A percentile compares a stretch with the other conserved stretches of the same genome.
These are phyloP conservation scores for Leccinum longicurvipes DNA, from an alignment of 768 basidiomycete species.

Conservation along the genomic window DNA sequence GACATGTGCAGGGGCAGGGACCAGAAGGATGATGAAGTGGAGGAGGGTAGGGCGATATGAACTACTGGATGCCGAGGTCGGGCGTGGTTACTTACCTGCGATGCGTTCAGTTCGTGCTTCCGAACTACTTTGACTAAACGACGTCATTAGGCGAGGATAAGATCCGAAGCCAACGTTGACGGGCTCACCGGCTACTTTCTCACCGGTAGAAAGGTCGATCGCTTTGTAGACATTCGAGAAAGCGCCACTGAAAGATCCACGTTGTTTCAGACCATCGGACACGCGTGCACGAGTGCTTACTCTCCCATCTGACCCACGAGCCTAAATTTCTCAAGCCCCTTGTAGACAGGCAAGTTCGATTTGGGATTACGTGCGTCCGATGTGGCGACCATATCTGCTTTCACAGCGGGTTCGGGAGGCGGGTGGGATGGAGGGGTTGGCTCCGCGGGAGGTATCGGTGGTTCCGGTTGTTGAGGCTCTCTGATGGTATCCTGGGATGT, in stretches of 20 bases:
- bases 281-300: conserved; percentile 45
- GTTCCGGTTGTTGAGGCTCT: conserved; percentile 37
- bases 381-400: conserved; percentile 47
- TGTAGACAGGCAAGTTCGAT: conserved; percentile 79
- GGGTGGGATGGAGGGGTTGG: conserved; percentile 32
- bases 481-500: conserved; percentile 26
- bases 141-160: conserved; percentile 8
- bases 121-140: conserved; percentile 86
- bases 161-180: background rate
- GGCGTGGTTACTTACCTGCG: conserved; percentile 66
- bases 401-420: conserved; percentile 14
- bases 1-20: conserved; percentile 11
- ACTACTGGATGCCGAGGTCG: conserved; percentile 23
- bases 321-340: conserved; percentile 77
- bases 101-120: conserved; percentile 86
- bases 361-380: conserved; percentile 72
- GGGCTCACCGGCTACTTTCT: conserved; percentile 75
- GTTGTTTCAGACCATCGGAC: conserved; percentile 13
- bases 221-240: conserved; percentile 99
- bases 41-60: conserved; percentile 21
- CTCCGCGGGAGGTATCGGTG: conserved; percentile 33
- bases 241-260: conserved; percentile 60
- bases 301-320: conserved; percentile 90
- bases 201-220: conserved; percentile 65
- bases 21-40: conserved; percentile 22